phyloP scores from a whole-genome alignment of 768 basidiomycete genomes.

The Ramaria rubella region DNA sequence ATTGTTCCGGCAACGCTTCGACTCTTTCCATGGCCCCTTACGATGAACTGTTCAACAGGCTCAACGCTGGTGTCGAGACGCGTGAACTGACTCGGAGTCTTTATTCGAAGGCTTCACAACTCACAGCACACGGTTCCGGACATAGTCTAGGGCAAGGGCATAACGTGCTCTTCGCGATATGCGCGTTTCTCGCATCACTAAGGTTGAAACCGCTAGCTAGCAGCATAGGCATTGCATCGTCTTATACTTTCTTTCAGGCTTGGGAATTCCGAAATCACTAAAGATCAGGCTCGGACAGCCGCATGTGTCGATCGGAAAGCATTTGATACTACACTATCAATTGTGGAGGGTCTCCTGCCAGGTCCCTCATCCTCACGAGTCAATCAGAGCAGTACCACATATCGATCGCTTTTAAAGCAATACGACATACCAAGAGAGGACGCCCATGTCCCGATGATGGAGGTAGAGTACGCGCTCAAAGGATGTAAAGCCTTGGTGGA shows the following conservation, averaged over 20 bases:
- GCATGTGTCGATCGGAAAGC: slow-evolving; percentile 6
- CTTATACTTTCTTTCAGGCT: background rate
- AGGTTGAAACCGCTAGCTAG: background rate
- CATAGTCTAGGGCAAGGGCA: background rate
- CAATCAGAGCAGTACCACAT: background rate
- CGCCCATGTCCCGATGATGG: slow-evolving; percentile 3
- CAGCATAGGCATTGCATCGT: too few species aligned
- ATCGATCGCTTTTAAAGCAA: slow-evolving; percentile 1
- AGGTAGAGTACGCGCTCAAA: background rate
- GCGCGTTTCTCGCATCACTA: slow-evolving; percentile 5
- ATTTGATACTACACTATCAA: background rate
- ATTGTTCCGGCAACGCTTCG: background rate
- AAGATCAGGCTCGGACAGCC: background rate
- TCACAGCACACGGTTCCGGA: background rate
- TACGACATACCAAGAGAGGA: slow-evolving; percentile 5
- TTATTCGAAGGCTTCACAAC: background rate
- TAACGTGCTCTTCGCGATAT: background rate
- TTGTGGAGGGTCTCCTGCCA: background rate
- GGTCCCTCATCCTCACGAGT: background rate
- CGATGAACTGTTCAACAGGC: background rate
- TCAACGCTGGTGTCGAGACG: background rate
- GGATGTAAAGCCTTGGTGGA: background rate
- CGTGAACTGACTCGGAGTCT: background rate
- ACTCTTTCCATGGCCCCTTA: background rate
- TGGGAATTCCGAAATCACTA: slow-evolving; percentile 2